Evolutionary conservation across 2,329 filamentous ascomycete genomes (phyloP).

Genomic region (Trichoderma koningii): DNA sequence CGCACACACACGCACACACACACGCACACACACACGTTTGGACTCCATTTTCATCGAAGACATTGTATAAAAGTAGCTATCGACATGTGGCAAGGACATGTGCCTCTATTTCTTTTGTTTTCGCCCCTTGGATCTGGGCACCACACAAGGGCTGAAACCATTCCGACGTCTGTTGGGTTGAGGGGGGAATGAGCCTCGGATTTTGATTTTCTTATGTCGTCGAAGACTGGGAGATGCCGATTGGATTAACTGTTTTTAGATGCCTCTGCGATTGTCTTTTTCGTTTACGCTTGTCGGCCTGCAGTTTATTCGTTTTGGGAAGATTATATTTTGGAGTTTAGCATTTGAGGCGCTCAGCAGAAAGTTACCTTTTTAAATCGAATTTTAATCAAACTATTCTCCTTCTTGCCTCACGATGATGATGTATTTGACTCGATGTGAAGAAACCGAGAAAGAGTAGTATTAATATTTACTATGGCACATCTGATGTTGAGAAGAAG

Average conservation of each 20-base stretch:
- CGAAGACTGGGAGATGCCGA: conserved; percentile 16
- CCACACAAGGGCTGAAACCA: conserved; percentile 12
- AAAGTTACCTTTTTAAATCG: conserved; percentile 15
- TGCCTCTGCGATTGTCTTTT: conserved; percentile 7
- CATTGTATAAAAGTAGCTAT: conserved; percentile 30
- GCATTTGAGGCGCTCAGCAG: conserved; percentile 31
- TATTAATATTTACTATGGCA: no score
- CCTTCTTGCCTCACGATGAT: conserved; percentile 13
- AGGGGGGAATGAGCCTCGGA: conserved; percentile 7
- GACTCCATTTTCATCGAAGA: conserved; percentile 26
- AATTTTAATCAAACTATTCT: conserved; percentile 27
- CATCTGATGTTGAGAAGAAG: no score
- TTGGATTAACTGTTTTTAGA: conserved; percentile 26
- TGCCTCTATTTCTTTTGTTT: conserved; percentile 28
- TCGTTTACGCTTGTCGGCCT: conserved; percentile 6
- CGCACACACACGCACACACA: background rate
- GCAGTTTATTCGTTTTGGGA: conserved; percentile 8
- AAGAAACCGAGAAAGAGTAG: no score
- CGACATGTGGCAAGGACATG: conserved; percentile 27
- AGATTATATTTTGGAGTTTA: conserved; percentile 30
- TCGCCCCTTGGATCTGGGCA: conserved; percentile 17
- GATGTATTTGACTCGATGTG: background rate
- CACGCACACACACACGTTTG: conserved; percentile 10
- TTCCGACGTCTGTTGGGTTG: conserved; percentile 10
- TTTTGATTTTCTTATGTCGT: conserved; percentile 19